Base-by-base conservation (phyloP, 1,284 basidiomycete species). In the Cryptococcus deneoformans region DNA sequence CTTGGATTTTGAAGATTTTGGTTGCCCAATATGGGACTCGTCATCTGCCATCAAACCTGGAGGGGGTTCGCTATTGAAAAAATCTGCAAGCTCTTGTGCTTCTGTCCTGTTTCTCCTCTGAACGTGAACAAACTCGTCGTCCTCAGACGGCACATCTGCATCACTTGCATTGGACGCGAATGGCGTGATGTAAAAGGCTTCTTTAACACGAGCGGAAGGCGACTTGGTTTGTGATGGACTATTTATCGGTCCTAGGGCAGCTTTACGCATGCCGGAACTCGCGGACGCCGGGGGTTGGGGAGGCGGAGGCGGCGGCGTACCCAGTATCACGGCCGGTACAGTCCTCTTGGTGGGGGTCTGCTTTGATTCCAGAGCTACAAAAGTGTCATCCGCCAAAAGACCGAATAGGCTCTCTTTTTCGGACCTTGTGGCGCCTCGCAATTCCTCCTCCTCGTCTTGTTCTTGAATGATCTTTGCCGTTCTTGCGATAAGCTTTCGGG, bases 61-160 rank as follows among this genome's bases (percentile, higher is more conserved):
- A n/a, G 76, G 72, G 72, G 68, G 57, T 0, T 68, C 69, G 9
- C 58, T 61, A 16, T 63, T 62, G 49, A 77, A 63, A 63, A 77
- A 77, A 42, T 72, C 69, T 0, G 72, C 72, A 37, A 77, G 58
- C 29, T 77, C 76, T 36, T 69, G 69, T 10, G 69, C 66, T 56
- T 66, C 63, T 3, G 59, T 58, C 53, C 56, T 57, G 12, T 38
- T 16, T 14, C 45, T 14, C 24, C 35, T 29, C 8, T 36, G 20
- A 8, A 12, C 29, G 16, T 20, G 20, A 20, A 36, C 47, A 12
- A 12, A n/a, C 29, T 36, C 47, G 14, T 20, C 42, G 6, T 48
- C 43, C 35, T 51, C 40, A 38, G 57, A 53, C 10, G 52, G 50
- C 9, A 47, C 39, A 9, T 48, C 45, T 3, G n/a, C 43, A 44